These are phyloP conservation scores for Nosema bombycis DNA, from an alignment of 371 early-diverging fungal species.

Conservation along the genomic window DNA sequence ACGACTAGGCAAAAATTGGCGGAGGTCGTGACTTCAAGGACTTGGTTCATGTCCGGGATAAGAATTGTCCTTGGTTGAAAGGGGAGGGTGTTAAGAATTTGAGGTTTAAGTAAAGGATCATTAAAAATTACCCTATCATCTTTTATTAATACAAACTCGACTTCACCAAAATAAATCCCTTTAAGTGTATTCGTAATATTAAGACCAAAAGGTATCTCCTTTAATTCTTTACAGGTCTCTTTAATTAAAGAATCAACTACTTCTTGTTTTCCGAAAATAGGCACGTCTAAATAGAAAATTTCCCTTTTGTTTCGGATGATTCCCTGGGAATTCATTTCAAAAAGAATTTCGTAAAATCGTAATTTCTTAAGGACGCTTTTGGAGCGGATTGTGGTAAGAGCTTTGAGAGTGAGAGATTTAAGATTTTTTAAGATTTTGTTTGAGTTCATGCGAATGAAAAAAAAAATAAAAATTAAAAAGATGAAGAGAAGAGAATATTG, in stretches of 20 bases:
- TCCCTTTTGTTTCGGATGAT: conserved; percentile 53
- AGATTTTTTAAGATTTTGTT: not conserved
- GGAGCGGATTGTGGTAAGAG: no score
- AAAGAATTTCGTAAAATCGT: conserved; percentile 44
- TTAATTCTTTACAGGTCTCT: conserved; percentile 24
- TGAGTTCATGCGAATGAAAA: conserved; percentile 5
- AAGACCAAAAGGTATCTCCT: conserved; percentile 27
- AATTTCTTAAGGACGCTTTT: conserved; percentile 4
- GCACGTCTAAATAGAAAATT: conserved; percentile 55
- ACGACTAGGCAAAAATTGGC: conserved; percentile 51
- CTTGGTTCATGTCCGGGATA: conserved; percentile 60
- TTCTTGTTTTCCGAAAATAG: conserved; percentile 50
- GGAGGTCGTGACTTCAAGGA: conserved; percentile 10
- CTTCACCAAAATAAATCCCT: conserved; percentile 57
- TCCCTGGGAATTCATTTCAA: conserved; percentile 18
- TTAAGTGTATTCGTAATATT: conserved; percentile 55
- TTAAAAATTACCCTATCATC: not conserved
- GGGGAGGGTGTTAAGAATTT: no score
- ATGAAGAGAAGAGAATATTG: no score
- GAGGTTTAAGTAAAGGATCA: not conserved
- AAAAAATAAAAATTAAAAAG: no score
- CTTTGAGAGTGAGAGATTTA: no score
- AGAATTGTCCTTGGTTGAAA: conserved; percentile 12
- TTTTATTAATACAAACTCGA: conserved; percentile 16
- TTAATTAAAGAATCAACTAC: conserved; percentile 39